Base-by-base conservation (phyloP, 495 filamentous ascomycete genomes). In the Pseudotulostoma volvatum region DNA sequence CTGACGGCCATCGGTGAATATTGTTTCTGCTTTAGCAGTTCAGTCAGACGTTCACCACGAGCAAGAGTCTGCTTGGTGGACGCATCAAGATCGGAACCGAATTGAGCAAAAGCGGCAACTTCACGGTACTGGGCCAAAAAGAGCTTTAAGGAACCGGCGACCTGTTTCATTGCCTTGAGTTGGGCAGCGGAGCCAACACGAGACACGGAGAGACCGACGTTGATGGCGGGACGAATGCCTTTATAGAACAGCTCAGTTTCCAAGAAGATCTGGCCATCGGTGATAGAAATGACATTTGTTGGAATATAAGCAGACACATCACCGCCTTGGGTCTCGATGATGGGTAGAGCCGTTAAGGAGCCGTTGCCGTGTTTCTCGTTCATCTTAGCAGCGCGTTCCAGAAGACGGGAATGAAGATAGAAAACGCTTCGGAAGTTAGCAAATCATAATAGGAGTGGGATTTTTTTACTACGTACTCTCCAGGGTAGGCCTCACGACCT, bases 101-200 rank as follows among this genome's bases (percentile, higher is more conserved):
- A 97, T 68, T 97, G 90, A 53, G 90, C 90, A 69, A 97, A 97
- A 53, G 90, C 90, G 59, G 90, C 90, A 45, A 97, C 90, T 70
- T 97, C 90, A 88, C 90, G 90, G 74, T 97, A 97, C 74, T 97
- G 90, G 56, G 90, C 90, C 78, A 97, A 85, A 84, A 96, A 97
- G 52, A 97, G 84, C 76, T 97, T 97, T 55, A 97, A 73, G 50
- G 87, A 95, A 76, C 90, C 90, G 59, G 90, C 90, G 59, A 97
- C 90, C 77, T 97, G 90, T 75, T 96, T 97, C 90, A 97, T 97
- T 67, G 90, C 86, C 82, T 97, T 97, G 67, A 97, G 79, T 74
- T 97, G 90, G 57, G 90, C 90, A 61, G 90, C 86, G 55, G 90
- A 97, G 61, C 90, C 90, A 77, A 97, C 90, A 81, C 90, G 90